Conservation (phyloP, 202 grass and related monocot species). For the Zizania palustris region DNA sequence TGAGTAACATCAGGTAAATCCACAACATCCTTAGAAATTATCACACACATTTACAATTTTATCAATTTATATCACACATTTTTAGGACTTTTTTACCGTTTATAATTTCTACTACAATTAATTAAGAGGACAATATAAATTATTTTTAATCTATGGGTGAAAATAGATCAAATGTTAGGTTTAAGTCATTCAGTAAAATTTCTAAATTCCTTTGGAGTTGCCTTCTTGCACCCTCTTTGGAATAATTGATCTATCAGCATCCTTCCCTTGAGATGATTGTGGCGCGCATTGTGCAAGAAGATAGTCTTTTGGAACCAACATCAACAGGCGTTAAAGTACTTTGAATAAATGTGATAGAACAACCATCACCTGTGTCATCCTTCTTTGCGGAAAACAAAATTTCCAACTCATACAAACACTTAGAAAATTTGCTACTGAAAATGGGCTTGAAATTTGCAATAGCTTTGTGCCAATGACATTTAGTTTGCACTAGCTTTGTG, state of each 20-base stretch:
- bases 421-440: slow-evolving; percentile 46
- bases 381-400: slow-evolving; percentile 22
- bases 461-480: slow-evolving; percentile 7
- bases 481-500: background rate
- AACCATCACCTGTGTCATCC: slow-evolving; percentile 43
- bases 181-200: too few relatives aligned
- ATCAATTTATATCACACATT: too few relatives aligned
- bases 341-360: slow-evolving; percentile 57
- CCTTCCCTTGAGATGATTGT: too few relatives aligned
- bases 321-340: slow-evolving; percentile 42
- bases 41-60: slow-evolving; percentile 34
- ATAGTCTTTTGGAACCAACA: slow-evolving; percentile 35
- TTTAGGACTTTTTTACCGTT: too few relatives aligned
- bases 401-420: slow-evolving; percentile 48
- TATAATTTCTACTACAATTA: too few relatives aligned
- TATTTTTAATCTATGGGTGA: too few relatives aligned
- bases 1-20: slow-evolving; percentile 35
- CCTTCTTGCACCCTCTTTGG: too few relatives aligned
- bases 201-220: too few relatives aligned
- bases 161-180: too few relatives aligned
- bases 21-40: slow-evolving; percentile 27
- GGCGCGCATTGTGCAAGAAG: background rate
- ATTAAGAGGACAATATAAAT: too few relatives aligned
- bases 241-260: too few relatives aligned
- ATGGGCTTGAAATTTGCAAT: background rate